Conservation (phyloP, 2,329 filamentous ascomycete genomes). For the Fusarium sp. region DNA sequence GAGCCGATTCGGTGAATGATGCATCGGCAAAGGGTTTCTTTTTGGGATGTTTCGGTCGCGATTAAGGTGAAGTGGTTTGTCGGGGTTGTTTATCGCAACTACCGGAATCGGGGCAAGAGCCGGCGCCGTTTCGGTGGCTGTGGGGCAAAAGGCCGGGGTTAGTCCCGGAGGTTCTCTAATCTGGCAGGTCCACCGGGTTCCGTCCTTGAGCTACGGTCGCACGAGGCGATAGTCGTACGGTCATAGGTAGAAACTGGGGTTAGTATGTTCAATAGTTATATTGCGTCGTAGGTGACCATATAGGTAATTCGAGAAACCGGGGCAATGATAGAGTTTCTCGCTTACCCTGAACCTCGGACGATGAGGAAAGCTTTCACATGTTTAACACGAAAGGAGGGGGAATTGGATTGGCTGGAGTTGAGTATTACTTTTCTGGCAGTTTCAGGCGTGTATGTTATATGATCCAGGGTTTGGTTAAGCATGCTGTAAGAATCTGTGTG, state of each 20-base stretch:
- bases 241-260: neutral
- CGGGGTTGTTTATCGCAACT: constrained; percentile 18
- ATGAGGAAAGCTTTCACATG: neutral
- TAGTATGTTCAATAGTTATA: neutral
- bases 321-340: neutral
- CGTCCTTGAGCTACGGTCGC: neutral
- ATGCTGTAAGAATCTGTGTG: neutral
- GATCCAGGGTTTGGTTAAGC: neutral
- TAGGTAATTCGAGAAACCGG: neutral
- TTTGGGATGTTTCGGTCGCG: constrained; percentile 17
- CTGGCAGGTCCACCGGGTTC: neutral
- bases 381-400: neutral
- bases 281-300: neutral
- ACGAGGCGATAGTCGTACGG: neutral
- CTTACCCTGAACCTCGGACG: neutral
- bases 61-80: constrained; percentile 11
- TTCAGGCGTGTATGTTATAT: neutral
- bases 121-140: constrained; percentile 22
- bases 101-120: constrained; percentile 29
- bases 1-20: constrained; percentile 13
- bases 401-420: too few relatives aligned
- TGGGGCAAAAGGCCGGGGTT: constrained; percentile 15
- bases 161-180: neutral
- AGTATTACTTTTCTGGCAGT: neutral
- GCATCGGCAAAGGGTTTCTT: neutral